Evolutionary conservation across 768 basidiomycete species (phyloP).

Genomic region (Multifurca ochricompacta): DNA sequence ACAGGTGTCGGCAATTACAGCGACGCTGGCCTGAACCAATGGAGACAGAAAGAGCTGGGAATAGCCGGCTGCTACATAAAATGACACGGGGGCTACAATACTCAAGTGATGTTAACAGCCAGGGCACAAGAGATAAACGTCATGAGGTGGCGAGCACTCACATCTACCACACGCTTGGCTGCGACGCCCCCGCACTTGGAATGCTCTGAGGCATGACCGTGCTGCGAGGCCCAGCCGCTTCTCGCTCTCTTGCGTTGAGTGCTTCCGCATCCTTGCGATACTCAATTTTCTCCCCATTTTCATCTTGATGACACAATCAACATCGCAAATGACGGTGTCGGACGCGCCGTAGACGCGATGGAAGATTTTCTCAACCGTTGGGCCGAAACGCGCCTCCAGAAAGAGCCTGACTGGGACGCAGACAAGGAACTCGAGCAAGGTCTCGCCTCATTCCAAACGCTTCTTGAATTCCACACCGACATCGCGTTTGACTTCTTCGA

Average conservation of each 20-base stretch:
- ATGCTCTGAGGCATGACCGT: constrained; percentile 45
- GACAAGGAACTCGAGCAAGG: constrained; percentile 73
- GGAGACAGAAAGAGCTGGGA: too few species aligned
- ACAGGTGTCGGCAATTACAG: too few species aligned
- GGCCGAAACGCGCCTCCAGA: constrained; percentile 56
- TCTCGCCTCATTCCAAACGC: constrained; percentile 77
- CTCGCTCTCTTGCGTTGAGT: constrained; percentile 29
- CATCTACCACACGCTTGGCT: constrained; percentile 30
- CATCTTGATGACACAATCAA: constrained; percentile 84
- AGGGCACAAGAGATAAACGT: neutral
- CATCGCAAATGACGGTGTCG: constrained; percentile 70
- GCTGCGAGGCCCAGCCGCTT: constrained; percentile 32
- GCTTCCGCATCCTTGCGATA: constrained; percentile 57
- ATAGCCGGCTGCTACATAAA: neutral
- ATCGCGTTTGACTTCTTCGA: constrained; percentile 90
- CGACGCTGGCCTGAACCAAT: too few species aligned
- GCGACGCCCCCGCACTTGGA: constrained; percentile 33
- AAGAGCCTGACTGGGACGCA: constrained; percentile 45
- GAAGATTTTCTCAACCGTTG: constrained; percentile 70
- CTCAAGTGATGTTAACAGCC: neutral
- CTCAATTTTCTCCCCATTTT: constrained; percentile 83
- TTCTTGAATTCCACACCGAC: constrained; percentile 83
- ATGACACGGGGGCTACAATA: too few species aligned
- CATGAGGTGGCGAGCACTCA: neutral
- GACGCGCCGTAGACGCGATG: constrained; percentile 70